Percentiles rank a stretch among this genome's conserved stretches.
Evolutionary conservation across 139 green algal species (phyloP).

Genomic region (Spirogloea muscicola): DNA sequence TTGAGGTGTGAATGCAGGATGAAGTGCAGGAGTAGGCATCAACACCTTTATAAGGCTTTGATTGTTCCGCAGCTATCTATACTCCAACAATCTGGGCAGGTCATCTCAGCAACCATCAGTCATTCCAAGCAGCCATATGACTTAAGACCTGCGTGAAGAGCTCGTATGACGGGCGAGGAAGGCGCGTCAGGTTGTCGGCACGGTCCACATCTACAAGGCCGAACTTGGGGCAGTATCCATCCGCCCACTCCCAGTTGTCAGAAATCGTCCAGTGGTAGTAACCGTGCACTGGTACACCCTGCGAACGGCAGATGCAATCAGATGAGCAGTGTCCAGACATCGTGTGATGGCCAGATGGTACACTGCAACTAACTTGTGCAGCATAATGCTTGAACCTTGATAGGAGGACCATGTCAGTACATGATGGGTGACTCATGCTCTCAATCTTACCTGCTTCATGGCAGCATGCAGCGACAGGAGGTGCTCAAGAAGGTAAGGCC

Average conservation of each 20-base stretch:
- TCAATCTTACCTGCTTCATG: constrained; percentile 11
- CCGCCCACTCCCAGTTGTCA: constrained; percentile 49
- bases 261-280: constrained; percentile 43
- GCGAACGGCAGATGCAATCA: neutral
- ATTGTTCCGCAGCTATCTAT: neutral
- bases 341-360: neutral
- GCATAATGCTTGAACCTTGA: neutral
- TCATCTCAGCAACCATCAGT: neutral
- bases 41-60: neutral
- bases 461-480: constrained; percentile 26
- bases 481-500: constrained; percentile 37
- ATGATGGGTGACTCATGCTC: neutral
- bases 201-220: constrained; percentile 35
- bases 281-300: constrained; percentile 30
- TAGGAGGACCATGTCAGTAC: neutral
- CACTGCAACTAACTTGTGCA: neutral
- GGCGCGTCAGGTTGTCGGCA: neutral
- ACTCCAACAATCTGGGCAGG: constrained; percentile 2
- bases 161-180: constrained; percentile 14
- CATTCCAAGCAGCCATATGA: constrained; percentile 9
- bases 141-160: constrained; percentile 19
- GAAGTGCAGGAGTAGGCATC: neutral
- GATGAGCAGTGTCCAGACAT: neutral
- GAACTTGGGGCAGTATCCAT: constrained; percentile 48
- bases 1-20: neutral